Evolutionary conservation across 345 rosid genomes (phyloP).

Genomic region (Noccaea caerulescens): DNA sequence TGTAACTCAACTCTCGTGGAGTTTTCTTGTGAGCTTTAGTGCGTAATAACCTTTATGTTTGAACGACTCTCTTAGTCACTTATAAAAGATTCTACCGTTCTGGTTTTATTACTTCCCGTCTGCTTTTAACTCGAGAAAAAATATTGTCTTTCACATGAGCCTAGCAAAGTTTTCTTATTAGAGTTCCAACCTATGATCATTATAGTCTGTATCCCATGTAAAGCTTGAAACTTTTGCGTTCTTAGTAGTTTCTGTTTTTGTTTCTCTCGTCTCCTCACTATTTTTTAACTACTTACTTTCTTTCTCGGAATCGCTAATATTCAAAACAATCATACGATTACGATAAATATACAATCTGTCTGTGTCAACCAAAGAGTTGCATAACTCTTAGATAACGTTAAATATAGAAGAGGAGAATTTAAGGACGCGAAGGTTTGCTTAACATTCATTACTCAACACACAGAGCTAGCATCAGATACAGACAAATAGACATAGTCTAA

Average conservation of each 20-base stretch:
- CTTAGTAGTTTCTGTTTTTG: background rate
- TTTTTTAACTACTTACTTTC: background rate
- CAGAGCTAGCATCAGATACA: constrained; percentile 27
- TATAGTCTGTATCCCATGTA: background rate
- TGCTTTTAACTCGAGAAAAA: background rate
- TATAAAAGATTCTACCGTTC: constrained; percentile 8
- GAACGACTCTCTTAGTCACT: constrained; percentile 3
- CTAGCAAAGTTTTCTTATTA: background rate
- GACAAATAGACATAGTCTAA: constrained; percentile 10
- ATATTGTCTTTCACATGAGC: background rate
- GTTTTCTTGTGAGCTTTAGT: constrained; percentile 13
- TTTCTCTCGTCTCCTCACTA: background rate
- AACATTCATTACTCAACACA: constrained; percentile 16
- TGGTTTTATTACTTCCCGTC: background rate
- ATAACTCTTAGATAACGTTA: background rate
- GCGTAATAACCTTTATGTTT: constrained; percentile 4
- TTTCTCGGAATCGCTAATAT: background rate
- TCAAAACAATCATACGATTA: background rate
- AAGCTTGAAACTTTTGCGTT: background rate
- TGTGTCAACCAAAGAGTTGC: constrained; percentile 25
- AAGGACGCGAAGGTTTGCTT: background rate
- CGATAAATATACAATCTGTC: background rate
- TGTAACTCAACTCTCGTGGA: constrained; percentile 39
- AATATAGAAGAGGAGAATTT: background rate
- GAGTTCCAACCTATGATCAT: background rate